These are phyloP conservation scores for Fusarium euwallaceae DNA, from an alignment of 2,329 filamentous ascomycete genomes.

Conservation along the genomic window DNA sequence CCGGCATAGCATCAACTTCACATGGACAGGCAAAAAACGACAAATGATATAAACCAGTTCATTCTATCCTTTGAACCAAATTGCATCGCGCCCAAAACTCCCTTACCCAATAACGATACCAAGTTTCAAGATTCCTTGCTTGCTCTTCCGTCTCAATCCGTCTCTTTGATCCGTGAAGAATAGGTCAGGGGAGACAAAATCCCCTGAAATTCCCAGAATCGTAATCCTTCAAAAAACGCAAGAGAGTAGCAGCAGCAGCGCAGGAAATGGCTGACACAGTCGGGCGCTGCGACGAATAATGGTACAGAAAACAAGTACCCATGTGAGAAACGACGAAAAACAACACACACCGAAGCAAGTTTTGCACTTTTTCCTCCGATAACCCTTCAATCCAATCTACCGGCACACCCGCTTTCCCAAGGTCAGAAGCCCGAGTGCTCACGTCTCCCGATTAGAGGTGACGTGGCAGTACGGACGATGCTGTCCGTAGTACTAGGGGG, in stretches of 20 bases:
- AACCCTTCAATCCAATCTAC: background rate
- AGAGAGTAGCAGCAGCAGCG: constrained; percentile 15
- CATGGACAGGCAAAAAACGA: background rate
- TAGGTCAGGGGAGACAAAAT: constrained; percentile 2
- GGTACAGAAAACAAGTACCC: constrained; percentile 36
- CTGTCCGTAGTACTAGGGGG: constrained; percentile 13
- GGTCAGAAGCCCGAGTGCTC: constrained; percentile 10
- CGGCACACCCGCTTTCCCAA: background rate
- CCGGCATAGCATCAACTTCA: background rate
- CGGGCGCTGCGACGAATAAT: constrained; percentile 24
- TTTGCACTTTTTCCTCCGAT: constrained; percentile 13
- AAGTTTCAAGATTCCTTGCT: constrained; percentile 29
- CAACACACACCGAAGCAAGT: constrained; percentile 19
- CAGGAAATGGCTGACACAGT: constrained; percentile 7
- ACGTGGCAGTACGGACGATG: background rate
- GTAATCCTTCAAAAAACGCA: constrained; percentile 19
- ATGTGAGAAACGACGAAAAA: constrained; percentile 19
- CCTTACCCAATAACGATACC: constrained; percentile 40
- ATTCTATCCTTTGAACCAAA: constrained; percentile 41
- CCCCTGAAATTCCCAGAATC: constrained; percentile 13
- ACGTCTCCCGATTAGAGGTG: constrained; percentile 7
- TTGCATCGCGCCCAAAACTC: constrained; percentile 42
- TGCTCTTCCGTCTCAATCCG: constrained; percentile 23
- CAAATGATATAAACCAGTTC: constrained; percentile 25
- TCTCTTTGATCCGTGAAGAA: constrained; percentile 18